These are phyloP conservation scores for Breynia disticha DNA, from an alignment of 441 rosid genomes.

Conservation along the genomic window DNA sequence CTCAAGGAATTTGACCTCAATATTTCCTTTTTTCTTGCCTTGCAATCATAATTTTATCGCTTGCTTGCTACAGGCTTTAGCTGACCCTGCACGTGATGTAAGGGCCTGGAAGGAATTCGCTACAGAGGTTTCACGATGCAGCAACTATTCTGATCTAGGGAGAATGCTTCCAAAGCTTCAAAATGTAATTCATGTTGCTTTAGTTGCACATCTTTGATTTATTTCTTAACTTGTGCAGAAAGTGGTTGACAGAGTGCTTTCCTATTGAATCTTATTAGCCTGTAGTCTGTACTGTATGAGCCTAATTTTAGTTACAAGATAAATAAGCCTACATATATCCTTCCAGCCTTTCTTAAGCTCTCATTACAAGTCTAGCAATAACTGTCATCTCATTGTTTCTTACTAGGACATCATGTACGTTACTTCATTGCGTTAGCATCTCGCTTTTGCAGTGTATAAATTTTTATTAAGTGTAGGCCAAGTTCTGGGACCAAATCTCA, in stretches of 20 bases:
- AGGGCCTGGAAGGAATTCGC: slow-evolving; percentile 88
- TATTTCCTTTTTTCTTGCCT: neutral
- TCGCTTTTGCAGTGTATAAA: too few relatives aligned
- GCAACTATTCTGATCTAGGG: slow-evolving; percentile 77
- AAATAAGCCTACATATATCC: too few relatives aligned
- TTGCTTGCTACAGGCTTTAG: slow-evolving; percentile 54
- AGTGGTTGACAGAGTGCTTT: neutral
- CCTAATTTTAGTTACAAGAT: too few relatives aligned
- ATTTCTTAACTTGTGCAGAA: neutral
- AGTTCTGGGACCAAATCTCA: too few relatives aligned
- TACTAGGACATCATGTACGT: too few relatives aligned
- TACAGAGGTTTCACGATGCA: slow-evolving; percentile 67
- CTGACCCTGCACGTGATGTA: slow-evolving; percentile 66
- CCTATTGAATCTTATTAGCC: neutral
- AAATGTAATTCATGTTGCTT: slow-evolving; percentile 37
- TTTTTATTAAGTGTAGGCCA: too few relatives aligned
- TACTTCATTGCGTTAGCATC: too few relatives aligned
- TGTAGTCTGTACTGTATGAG: neutral
- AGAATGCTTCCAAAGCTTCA: slow-evolving; percentile 88
- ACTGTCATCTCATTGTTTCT: too few relatives aligned
- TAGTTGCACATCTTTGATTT: neutral
- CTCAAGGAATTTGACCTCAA: neutral
- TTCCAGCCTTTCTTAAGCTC: too few relatives aligned
- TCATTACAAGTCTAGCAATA: too few relatives aligned
- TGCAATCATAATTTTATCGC: slow-evolving; percentile 11